Conservation (phyloP, 169 alveolate species). For the Ophryocystis elektroscirrha region DNA sequence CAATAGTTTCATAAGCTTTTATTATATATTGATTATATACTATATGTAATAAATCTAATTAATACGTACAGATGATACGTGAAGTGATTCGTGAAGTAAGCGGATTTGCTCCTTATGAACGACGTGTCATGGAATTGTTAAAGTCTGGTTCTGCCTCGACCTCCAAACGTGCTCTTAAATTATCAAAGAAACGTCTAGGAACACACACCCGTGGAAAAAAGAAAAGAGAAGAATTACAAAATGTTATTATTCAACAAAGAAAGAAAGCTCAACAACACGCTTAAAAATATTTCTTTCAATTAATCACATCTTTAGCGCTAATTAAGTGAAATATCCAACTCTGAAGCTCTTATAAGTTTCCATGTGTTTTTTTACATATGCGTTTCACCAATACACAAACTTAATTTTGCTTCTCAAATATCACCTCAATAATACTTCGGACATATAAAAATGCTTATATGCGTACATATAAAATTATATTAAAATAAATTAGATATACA, state of each 20-base stretch:
- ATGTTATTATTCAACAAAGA: conserved; percentile 60
- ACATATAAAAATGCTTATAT: conserved; percentile 12
- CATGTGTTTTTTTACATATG: too few relatives aligned
- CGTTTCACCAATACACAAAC: too few relatives aligned
- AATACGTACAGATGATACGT: conserved; percentile 61
- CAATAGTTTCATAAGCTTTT: too few relatives aligned
- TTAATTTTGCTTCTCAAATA: too few relatives aligned
- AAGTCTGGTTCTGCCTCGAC: conserved; percentile 89
- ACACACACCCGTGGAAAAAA: conserved; percentile 93
- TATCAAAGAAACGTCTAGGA: conserved; percentile 93
- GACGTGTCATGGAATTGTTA: conserved; percentile 85
- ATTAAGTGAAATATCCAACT: too few relatives aligned
- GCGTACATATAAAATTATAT: background rate
- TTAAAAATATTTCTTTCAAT: too few relatives aligned
- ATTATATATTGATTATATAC: too few relatives aligned
- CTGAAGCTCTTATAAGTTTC: too few relatives aligned
- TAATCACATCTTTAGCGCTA: too few relatives aligned
- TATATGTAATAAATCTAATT: too few relatives aligned
- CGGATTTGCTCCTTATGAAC: conserved; percentile 95
- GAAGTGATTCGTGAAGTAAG: conserved; percentile 82
- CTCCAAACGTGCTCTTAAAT: conserved; percentile 84
- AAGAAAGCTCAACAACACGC: conserved; percentile 38
- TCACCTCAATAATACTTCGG: too few relatives aligned
- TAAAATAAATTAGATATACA: background rate
- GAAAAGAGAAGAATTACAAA: conserved; percentile 71